Conservation (phyloP, 805 yeast species). For the Candida methanosorbosa region DNA sequence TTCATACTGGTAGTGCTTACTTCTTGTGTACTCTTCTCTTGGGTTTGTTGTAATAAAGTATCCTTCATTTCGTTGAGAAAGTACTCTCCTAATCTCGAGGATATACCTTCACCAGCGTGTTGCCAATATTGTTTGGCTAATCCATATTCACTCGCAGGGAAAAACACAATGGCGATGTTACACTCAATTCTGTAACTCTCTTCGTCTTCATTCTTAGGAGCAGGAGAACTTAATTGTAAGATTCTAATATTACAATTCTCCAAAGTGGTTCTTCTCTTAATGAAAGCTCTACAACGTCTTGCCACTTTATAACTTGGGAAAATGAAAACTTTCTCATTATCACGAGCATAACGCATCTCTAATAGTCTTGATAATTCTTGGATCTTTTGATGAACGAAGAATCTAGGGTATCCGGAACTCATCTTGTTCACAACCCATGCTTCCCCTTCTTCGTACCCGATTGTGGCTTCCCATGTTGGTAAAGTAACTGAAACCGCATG, state of each 20-base stretch:
- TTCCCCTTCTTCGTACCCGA: conserved; percentile 89
- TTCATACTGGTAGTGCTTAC: neutral
- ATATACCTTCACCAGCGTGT: conserved; percentile 94
- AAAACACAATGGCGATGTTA: conserved; percentile 71
- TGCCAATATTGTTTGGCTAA: conserved; percentile 91
- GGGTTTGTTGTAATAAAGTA: conserved; percentile 25
- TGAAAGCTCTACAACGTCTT: conserved; percentile 75
- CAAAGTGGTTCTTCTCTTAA: conserved; percentile 36
- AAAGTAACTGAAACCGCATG: conserved; percentile 94
- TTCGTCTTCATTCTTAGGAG: conserved; percentile 54
- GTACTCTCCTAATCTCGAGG: conserved; percentile 85
- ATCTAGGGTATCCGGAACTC: conserved; percentile 86
- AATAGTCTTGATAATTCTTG: conserved; percentile 45
- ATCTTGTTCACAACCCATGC: conserved; percentile 69
- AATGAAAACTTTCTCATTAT: conserved; percentile 64
- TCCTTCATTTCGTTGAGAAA: conserved; percentile 51
- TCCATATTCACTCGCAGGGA: conserved; percentile 47
- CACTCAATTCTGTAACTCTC: conserved; percentile 53
- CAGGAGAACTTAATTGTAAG: conserved; percentile 63
- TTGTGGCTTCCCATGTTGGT: conserved; percentile 92
- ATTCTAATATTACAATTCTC: conserved; percentile 42
- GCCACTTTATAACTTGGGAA: conserved; percentile 78
- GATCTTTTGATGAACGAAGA: conserved; percentile 58
- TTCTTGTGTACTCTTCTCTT: conserved; percentile 9
- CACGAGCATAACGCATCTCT: conserved; percentile 67